phyloP scores from a whole-genome alignment of 176 grass and related monocot species.

The Bothriochloa decipiens region DNA sequence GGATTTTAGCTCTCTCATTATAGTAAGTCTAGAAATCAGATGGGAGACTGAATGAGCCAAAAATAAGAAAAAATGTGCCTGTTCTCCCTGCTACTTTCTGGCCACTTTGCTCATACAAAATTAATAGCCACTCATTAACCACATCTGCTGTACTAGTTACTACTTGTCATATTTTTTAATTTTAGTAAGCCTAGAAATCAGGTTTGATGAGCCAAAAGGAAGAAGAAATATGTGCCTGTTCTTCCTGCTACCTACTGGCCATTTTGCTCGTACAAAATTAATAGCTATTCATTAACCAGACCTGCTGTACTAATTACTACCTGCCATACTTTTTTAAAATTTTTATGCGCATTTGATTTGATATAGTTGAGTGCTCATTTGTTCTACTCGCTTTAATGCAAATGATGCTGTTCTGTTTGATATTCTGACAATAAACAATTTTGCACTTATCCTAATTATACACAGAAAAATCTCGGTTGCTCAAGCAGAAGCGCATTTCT shows the following conservation, averaged over 20 bases:
- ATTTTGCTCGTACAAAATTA: slow-evolving; percentile 1
- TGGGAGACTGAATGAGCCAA: neutral
- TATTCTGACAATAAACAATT: slow-evolving; percentile 46
- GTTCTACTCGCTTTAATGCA: slow-evolving; percentile 27
- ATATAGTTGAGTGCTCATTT: slow-evolving; percentile 32
- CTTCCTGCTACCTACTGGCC: neutral
- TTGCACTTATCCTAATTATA: slow-evolving; percentile 48
- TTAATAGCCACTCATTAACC: neutral
- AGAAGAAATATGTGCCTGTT: neutral
- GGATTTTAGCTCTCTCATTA: neutral
- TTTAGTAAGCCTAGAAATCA: neutral
- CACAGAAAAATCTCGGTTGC: slow-evolving; percentile 72
- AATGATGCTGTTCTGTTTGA: slow-evolving; percentile 40
- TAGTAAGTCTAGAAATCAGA: neutral
- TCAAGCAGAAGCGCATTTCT: slow-evolving; percentile 79
- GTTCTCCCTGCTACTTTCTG: slow-evolving; percentile 7
- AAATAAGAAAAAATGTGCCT: neutral
- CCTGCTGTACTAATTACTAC: neutral
- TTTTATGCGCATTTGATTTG: neutral
- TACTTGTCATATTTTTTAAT: neutral
- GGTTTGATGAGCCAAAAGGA: neutral
- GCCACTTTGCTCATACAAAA: neutral
- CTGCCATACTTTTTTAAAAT: neutral
- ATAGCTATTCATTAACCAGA: neutral
- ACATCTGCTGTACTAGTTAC: neutral